Evolutionary conservation across 768 basidiomycete species (phyloP).

Genomic region (Macrolepiota dolichaula): DNA sequence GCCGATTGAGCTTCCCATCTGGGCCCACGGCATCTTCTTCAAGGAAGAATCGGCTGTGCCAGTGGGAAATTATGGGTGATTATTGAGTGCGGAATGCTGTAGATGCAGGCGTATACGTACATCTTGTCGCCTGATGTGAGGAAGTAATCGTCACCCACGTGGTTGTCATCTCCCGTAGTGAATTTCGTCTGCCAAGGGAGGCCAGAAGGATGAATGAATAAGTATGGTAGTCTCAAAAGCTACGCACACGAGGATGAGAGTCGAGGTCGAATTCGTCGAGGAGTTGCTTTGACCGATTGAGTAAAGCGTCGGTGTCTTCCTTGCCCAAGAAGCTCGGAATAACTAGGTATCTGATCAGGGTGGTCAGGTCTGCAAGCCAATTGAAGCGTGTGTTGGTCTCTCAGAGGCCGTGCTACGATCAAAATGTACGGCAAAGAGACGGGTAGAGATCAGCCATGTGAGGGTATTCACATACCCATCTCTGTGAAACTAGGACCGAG

Average conservation of each 20-base stretch:
- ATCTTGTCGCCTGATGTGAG: conserved; percentile 91
- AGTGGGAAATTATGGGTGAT: not conserved
- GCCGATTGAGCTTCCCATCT: conserved; percentile 64
- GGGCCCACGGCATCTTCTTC: conserved; percentile 82
- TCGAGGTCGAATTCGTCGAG: conserved; percentile 75
- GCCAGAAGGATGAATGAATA: not conserved
- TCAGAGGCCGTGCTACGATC: not conserved
- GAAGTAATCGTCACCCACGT: conserved; percentile 93
- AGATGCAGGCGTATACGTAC: conserved; percentile 20
- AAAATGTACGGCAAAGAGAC: not conserved
- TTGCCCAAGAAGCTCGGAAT: conserved; percentile 66
- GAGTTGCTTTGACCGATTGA: conserved; percentile 69
- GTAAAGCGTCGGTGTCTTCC: conserved; percentile 57
- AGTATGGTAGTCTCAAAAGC: not conserved
- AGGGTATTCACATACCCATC: conserved; percentile 24
- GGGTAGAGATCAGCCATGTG: not conserved
- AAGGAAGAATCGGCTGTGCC: conserved; percentile 73
- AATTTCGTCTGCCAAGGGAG: conserved; percentile 75
- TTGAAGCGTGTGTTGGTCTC: not conserved
- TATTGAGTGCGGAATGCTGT: not conserved
- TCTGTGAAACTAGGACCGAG: conserved; percentile 22
- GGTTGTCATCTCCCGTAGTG: conserved; percentile 72
- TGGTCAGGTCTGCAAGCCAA: conserved; percentile 5
- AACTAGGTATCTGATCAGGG: conserved; percentile 63
- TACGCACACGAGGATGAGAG: conserved; percentile 74